These are phyloP conservation scores for Pseudogymnoascus sp. DNA, from an alignment of 2,329 filamentous ascomycete genomes.

Conservation along the genomic window DNA sequence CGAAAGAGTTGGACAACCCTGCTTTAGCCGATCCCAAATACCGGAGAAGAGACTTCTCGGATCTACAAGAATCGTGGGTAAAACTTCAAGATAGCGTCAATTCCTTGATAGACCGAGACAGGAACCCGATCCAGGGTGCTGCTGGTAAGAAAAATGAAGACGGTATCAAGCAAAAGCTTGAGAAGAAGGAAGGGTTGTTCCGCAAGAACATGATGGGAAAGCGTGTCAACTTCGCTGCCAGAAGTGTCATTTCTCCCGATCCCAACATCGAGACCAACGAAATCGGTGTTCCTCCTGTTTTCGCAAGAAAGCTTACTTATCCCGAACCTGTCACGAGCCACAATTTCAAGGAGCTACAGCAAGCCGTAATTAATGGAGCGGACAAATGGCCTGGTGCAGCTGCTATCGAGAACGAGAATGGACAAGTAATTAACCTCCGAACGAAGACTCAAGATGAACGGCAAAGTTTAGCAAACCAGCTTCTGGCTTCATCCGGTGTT, in stretches of 20 bases:
- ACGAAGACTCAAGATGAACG: slow-evolving; percentile 85
- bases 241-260: slow-evolving; percentile 95
- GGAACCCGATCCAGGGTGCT: slow-evolving; percentile 71
- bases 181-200: slow-evolving; percentile 98
- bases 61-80: slow-evolving; percentile 74
- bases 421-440: slow-evolving; percentile 78
- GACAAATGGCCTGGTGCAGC: slow-evolving; percentile 91
- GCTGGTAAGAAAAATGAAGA: slow-evolving; percentile 75
- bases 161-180: slow-evolving; percentile 93
- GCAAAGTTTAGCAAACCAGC: slow-evolving; percentile 80
- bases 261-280: slow-evolving; percentile 99
- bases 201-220: slow-evolving; percentile 99
- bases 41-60: slow-evolving; percentile 56
- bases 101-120: slow-evolving; percentile 80
- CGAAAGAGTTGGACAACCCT: slow-evolving; percentile 50
- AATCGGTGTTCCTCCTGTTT: slow-evolving; percentile 96
- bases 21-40: slow-evolving; percentile 25
- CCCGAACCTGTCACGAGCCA: slow-evolving; percentile 95
- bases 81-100: slow-evolving; percentile 85
- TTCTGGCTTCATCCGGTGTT: slow-evolving; percentile 74
- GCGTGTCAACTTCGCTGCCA: slow-evolving; percentile 95
- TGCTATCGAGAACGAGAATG: slow-evolving; percentile 92
- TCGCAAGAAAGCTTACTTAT: slow-evolving; percentile 91
- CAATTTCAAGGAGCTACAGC: slow-evolving; percentile 92
- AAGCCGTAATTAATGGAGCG: slow-evolving; percentile 89